Evolutionary conservation across 805 yeast genomes (phyloP).

Genomic region (Metschnikowia lochheadii): DNA sequence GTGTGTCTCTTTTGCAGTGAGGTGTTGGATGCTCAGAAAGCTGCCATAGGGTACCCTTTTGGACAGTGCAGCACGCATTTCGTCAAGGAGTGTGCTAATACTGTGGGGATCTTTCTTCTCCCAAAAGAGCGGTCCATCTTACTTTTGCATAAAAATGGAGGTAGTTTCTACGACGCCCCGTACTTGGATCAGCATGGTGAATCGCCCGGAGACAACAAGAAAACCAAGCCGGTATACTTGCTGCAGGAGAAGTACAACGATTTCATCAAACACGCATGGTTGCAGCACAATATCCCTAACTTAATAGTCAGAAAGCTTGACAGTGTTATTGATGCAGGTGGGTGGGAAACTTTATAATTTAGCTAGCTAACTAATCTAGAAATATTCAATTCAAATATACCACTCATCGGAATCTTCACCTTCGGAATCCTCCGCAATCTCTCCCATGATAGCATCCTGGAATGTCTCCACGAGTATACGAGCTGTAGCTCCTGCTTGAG

Average conservation of each 20-base stretch:
- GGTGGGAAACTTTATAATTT: conserved; percentile 82
- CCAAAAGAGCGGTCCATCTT: conserved; percentile 67
- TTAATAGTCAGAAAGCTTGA: conserved; percentile 77
- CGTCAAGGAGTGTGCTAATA: conserved; percentile 56
- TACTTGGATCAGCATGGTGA: conserved; percentile 87
- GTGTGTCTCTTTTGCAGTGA: conserved; percentile 80
- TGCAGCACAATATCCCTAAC: conserved; percentile 74
- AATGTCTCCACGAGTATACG: conserved; percentile 1
- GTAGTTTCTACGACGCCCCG: conserved; percentile 82
- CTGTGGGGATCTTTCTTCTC: conserved; percentile 66
- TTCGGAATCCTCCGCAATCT: not conserved
- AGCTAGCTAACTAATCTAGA: not conserved
- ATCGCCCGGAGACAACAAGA: conserved; percentile 65
- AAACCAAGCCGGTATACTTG: conserved; percentile 67
- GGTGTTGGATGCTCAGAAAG: conserved; percentile 62
- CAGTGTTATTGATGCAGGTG: conserved; percentile 79
- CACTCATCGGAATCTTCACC: conserved; percentile 9
- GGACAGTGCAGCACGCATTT: conserved; percentile 84
- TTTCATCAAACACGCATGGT: conserved; percentile 65
- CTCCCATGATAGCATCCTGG: conserved; percentile 1
- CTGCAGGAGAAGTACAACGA: conserved; percentile 60
- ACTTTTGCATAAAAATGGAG: conserved; percentile 66
- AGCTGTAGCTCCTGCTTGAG: conserved; percentile 2
- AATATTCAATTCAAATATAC: not conserved
- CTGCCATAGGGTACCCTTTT: conserved; percentile 46